A percentile compares a stretch with the other conserved stretches of the same genome.
phyloP scores from a whole-genome alignment of 2,329 filamentous ascomycete genomes.

The Xylaria sp. region DNA sequence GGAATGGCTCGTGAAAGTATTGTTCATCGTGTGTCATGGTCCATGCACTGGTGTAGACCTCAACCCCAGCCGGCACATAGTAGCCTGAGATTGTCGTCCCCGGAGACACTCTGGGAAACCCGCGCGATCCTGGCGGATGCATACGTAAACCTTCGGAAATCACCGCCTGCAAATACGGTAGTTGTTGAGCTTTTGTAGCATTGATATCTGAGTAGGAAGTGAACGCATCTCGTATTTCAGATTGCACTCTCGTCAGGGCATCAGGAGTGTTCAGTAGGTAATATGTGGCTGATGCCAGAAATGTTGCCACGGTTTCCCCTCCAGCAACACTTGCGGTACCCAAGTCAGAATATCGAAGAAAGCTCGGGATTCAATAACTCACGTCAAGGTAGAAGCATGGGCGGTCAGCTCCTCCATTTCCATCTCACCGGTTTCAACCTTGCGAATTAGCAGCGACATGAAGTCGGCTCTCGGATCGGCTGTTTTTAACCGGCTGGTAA shows the following conservation, averaged over 20 bases:
- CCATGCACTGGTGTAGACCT: background rate
- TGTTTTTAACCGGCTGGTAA: no score
- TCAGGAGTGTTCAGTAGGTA: slow-evolving; percentile 48
- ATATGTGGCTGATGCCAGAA: slow-evolving; percentile 49
- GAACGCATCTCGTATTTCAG: slow-evolving; percentile 48
- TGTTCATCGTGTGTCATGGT: background rate
- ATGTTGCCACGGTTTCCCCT: slow-evolving; percentile 61
- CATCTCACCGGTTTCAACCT: no score
- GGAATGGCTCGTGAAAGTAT: background rate
- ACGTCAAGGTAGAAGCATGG: no score
- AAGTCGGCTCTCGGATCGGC: no score
- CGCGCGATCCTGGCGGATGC: background rate
- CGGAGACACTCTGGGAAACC: background rate
- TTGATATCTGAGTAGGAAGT: slow-evolving; percentile 45
- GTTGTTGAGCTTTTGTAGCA: slow-evolving; percentile 37
- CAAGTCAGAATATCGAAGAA: no score
- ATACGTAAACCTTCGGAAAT: slow-evolving; percentile 45
- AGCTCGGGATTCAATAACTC: no score
- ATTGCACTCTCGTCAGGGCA: slow-evolving; percentile 37
- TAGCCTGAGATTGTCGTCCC: background rate
- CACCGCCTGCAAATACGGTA: slow-evolving; percentile 50
- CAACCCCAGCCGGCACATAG: background rate
- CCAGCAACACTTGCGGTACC: slow-evolving; percentile 50
- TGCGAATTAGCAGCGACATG: no score
- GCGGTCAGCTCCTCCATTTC: no score